Conservation (phyloP, 2,329 filamentous ascomycete genomes). For the Neopestalotiopsis sp. region DNA sequence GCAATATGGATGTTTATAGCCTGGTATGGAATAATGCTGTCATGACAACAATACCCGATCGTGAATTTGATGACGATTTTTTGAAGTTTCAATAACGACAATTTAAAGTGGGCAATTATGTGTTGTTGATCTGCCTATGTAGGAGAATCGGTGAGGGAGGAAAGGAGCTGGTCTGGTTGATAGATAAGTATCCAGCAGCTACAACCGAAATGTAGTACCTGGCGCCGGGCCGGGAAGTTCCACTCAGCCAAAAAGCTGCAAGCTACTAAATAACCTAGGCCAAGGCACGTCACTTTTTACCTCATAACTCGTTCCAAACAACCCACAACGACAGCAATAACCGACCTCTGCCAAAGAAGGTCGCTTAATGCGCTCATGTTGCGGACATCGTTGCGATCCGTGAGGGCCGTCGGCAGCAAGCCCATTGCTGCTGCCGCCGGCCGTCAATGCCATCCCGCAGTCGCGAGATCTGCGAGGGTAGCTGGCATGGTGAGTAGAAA, state of each 20-base stretch:
- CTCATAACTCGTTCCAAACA: slow-evolving; percentile 8
- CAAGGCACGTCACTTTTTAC: slow-evolving; percentile 12
- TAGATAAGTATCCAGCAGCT: too few relatives aligned
- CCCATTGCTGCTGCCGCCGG: slow-evolving; percentile 56
- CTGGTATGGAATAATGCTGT: too few relatives aligned
- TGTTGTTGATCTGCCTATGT: too few relatives aligned
- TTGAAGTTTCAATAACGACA: too few relatives aligned
- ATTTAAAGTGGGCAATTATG: too few relatives aligned
- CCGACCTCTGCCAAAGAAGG: slow-evolving; percentile 27
- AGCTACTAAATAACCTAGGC: slow-evolving; percentile 5
- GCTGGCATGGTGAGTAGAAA: slow-evolving; percentile 45
- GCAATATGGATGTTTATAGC: too few relatives aligned
- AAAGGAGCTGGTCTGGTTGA: too few relatives aligned
- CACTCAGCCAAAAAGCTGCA: slow-evolving; percentile 15
- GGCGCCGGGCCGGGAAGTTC: slow-evolving; percentile 22
- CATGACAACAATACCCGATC: too few relatives aligned
- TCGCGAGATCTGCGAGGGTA: slow-evolving; percentile 42
- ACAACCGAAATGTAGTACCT: too few relatives aligned
- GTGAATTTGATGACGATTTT: too few relatives aligned
- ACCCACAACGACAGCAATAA: slow-evolving; percentile 22
- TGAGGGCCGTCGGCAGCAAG: slow-evolving; percentile 63
- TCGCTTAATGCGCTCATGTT: slow-evolving; percentile 64
- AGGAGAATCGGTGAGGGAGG: too few relatives aligned
- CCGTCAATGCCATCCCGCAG: slow-evolving; percentile 63
- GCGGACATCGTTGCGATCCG: slow-evolving; percentile 72